Percentiles rank a stretch among this genome's conserved stretches.
Conservation (phyloP, 2,329 filamentous ascomycete genomes). For the Pseudocercospora eumusae region DNA sequence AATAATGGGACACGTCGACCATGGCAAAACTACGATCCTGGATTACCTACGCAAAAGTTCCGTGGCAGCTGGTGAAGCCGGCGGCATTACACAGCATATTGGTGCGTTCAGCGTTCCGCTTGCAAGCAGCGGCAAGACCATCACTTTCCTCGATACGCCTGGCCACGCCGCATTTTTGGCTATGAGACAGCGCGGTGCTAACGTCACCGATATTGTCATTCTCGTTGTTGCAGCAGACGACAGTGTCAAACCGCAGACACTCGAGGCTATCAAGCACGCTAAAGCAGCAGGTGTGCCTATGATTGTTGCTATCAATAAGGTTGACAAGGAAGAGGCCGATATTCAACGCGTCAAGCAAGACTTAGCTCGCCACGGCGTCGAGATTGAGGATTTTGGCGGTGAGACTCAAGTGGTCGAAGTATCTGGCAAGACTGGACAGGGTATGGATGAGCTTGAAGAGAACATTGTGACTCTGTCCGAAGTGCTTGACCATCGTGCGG, state of each 20-base stretch:
- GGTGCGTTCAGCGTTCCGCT: conserved; percentile 93
- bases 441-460: conserved; percentile 91
- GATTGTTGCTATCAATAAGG: conserved; percentile 96
- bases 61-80: conserved; percentile 86
- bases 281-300: conserved; percentile 84
- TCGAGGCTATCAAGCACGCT: conserved; percentile 95
- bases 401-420: conserved; percentile 91
- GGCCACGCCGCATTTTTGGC: conserved; percentile 93
- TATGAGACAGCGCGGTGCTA: conserved; percentile 93
- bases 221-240: conserved; percentile 96
- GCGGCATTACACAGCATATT: conserved; percentile 97
- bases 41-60: conserved; percentile 93
- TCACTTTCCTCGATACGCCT: conserved; percentile 96
- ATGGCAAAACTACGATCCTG: conserved; percentile 94
- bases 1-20: conserved; percentile 99
- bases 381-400: conserved; percentile 92
- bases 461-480: conserved; percentile 83
- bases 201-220: conserved; percentile 95
- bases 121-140: conserved; percentile 71
- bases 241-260: conserved; percentile 93
- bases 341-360: conserved; percentile 85
- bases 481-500: conserved; percentile 84
- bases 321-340: conserved; percentile 82
- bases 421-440: conserved; percentile 88
- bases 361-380: conserved; percentile 76